Base-by-base conservation (phyloP, 495 filamentous ascomycete species). In the Tuber brumale region DNA sequence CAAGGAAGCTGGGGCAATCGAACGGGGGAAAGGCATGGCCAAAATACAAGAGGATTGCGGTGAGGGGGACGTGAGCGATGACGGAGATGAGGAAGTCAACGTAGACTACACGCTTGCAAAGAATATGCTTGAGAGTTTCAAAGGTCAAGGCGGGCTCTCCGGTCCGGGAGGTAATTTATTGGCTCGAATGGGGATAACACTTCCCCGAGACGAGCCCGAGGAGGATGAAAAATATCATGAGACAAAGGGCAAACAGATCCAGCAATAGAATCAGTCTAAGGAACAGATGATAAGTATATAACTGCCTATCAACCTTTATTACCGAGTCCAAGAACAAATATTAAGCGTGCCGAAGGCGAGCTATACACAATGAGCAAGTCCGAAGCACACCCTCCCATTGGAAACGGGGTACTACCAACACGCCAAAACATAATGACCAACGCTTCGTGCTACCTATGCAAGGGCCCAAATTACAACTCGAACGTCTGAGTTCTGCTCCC, bases 81-180 rank as follows among this genome's bases (percentile, higher is more conserved):
- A 84, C 70, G 85, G 85, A 0, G 85, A 87, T 23, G 84, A 78
- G 4, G 91, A 91, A 75, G 87, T 94, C 18, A 87, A 94, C 76
- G 88, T 93, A 69, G 93, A 97, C 80, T 92, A 93, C 82, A 94
- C 94, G 71, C 88, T 99, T 8, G 94, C 92, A 48, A 93, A 93
- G 82, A 97, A 97, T 81, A 84, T 97, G 37, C 85, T 97, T n/a
- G 92, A 97, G 85, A 93, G 91, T 81, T 93, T 98, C 81, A 95
- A 97, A 79, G 90, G 91, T 42, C 94, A 97, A 82, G 93, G 86
- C 8, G 95, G 95, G 51, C 88, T 91, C 84, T 86, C 94, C 19
- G 95, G 95, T 0, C 95, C 95, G 2, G 91, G 90, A 6, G 91
- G 94, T 1, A 97, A 97, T 83, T 83, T 98, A 75, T 86, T 98